A percentile compares a stretch with the other conserved stretches of the same genome.
Conservation (phyloP, 2,329 filamentous ascomycete genomes). For the Albophoma yamanashiensis region DNA sequence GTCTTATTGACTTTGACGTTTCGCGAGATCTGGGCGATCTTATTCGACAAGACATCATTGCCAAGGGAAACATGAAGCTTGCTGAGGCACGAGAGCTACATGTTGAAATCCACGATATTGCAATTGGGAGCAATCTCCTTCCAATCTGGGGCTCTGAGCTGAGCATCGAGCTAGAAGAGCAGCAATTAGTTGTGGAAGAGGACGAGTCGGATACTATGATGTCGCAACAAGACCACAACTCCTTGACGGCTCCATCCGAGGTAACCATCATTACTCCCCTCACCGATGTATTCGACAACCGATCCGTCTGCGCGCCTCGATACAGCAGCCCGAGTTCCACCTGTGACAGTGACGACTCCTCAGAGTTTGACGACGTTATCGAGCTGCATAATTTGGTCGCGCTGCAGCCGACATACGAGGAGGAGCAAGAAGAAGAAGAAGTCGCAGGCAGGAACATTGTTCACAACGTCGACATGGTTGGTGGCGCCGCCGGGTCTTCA, state of each 20-base stretch:
- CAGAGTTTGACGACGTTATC: constrained; percentile 6
- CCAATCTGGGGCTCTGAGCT: constrained; percentile 14
- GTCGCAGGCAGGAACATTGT: constrained; percentile 13
- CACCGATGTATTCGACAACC: constrained; percentile 1
- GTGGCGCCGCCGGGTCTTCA: background rate
- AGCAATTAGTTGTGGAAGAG: background rate
- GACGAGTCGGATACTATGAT: background rate
- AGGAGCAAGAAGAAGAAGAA: background rate
- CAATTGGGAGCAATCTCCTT: constrained; percentile 15
- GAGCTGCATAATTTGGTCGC: constrained; percentile 11
- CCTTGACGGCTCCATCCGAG: background rate
- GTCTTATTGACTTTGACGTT: constrained; percentile 8
- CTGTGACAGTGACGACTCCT: constrained; percentile 4
- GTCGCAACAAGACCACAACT: background rate
- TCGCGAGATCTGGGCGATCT: constrained; percentile 8
- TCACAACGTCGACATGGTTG: constrained; percentile 15
- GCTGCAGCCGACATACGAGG: constrained; percentile 8
- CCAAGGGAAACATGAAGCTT: constrained; percentile 15
- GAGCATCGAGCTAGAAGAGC: background rate
- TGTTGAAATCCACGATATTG: constrained; percentile 9
- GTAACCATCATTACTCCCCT: background rate
- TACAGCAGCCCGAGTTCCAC: background rate
- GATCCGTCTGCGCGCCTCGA: background rate
- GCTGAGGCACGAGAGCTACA: constrained; percentile 12
- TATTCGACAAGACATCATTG: constrained; percentile 10